Evolutionary conservation across 1,284 basidiomycete species (phyloP).

Genomic region (Volvariella volvacea): DNA sequence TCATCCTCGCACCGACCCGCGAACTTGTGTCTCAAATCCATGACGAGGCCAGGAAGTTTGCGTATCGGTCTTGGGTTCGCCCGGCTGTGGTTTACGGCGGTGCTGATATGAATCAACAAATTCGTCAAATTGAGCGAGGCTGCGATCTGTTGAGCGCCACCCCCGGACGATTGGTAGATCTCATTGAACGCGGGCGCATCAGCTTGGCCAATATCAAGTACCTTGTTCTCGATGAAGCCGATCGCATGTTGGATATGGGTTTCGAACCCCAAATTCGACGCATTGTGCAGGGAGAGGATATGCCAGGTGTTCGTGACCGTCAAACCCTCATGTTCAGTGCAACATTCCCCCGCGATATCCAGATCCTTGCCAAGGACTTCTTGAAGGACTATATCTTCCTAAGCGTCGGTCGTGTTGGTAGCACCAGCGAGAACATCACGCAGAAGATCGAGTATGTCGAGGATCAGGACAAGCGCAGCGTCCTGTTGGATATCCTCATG

Average conservation of each 20-base stretch:
- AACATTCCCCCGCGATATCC: slow-evolving; percentile 99
- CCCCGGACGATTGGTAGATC: slow-evolving; percentile 97
- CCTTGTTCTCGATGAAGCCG: slow-evolving; percentile 98
- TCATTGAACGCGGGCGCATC: slow-evolving; percentile 97
- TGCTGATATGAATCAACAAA: slow-evolving; percentile 94
- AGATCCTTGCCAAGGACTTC: slow-evolving; percentile 95
- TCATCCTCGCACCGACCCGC: slow-evolving; percentile 96
- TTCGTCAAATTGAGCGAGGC: slow-evolving; percentile 92
- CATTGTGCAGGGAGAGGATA: slow-evolving; percentile 98
- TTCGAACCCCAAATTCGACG: slow-evolving; percentile 99
- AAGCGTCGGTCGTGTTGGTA: slow-evolving; percentile 96
- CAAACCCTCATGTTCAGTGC: slow-evolving; percentile 99
- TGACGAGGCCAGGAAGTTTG: slow-evolving; percentile 98
- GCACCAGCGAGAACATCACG: slow-evolving; percentile 99
- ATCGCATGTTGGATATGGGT: slow-evolving; percentile 99
- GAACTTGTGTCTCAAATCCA: slow-evolving; percentile 99
- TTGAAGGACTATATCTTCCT: slow-evolving; percentile 97
- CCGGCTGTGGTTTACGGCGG: slow-evolving; percentile 99
- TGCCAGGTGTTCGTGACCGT: slow-evolving; percentile 88
- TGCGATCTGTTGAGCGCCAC: slow-evolving; percentile 97
- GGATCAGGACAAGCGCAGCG: slow-evolving; percentile 94
- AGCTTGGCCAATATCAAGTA: slow-evolving; percentile 95
- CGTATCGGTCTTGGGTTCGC: slow-evolving; percentile 98
- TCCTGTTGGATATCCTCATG: slow-evolving; percentile 89
- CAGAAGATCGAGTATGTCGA: slow-evolving; percentile 99